phyloP scores from a whole-genome alignment of 305 asterid genomes.

The Plantago coronopus region DNA sequence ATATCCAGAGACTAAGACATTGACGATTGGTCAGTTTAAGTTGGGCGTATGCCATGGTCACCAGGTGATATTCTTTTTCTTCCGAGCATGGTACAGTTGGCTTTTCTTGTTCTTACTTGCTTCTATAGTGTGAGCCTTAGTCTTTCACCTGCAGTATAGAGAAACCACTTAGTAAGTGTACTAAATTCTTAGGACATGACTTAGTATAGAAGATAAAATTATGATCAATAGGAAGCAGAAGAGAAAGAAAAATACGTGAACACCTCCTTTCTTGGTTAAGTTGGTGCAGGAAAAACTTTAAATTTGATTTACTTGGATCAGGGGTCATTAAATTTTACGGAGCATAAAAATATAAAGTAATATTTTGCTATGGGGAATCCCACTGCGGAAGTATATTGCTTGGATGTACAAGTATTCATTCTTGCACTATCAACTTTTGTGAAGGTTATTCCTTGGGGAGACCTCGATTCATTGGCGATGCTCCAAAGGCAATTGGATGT shows the following conservation, averaged over 20 bases:
- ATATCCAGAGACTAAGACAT: slow-evolving; percentile 86
- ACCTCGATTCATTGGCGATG: slow-evolving; percentile 94
- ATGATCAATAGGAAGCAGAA: too few relatives aligned
- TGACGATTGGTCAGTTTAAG: slow-evolving; percentile 94
- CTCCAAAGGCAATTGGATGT: slow-evolving; percentile 97
- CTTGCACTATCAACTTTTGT: slow-evolving; percentile 13
- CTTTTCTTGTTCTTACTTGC: background rate
- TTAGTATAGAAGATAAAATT: too few relatives aligned
- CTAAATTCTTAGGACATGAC: too few relatives aligned
- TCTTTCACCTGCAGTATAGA: background rate
- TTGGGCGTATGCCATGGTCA: slow-evolving; percentile 98
- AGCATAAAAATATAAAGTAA: too few relatives aligned
- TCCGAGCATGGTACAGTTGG: slow-evolving; percentile 10
- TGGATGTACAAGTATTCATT: background rate
- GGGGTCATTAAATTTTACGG: too few relatives aligned
- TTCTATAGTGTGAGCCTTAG: background rate
- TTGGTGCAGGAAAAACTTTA: too few relatives aligned
- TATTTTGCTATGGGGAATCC: too few relatives aligned
- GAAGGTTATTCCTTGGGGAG: slow-evolving; percentile 99
- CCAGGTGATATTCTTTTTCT: slow-evolving; percentile 56
- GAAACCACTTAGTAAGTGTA: background rate
- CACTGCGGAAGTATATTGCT: background rate
- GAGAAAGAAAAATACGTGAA: too few relatives aligned
- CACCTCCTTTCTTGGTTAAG: too few relatives aligned
- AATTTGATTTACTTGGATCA: too few relatives aligned